Evolutionary conservation across 495 filamentous ascomycete species (phyloP).

Genomic region (Annulohypoxylon bovei): DNA sequence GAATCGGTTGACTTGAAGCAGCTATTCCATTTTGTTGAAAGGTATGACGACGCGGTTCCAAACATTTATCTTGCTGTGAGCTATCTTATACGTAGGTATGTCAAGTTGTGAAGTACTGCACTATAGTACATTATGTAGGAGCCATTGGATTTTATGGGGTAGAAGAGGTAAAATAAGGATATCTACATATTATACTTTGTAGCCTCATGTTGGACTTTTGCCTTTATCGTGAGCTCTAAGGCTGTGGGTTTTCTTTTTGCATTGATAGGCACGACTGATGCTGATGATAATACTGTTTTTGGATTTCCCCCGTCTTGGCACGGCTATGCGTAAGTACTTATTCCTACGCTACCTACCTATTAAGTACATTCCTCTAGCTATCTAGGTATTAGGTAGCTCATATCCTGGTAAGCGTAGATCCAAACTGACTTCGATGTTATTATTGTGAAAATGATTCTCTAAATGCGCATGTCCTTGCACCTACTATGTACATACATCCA

Average conservation of each 20-base stretch:
- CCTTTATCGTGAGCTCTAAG: slow-evolving; percentile 3
- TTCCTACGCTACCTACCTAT: background rate
- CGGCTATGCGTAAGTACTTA: slow-evolving; percentile 10
- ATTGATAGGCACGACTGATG: slow-evolving; percentile 24
- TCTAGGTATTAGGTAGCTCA: background rate
- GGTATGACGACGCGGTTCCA: slow-evolving; percentile 21
- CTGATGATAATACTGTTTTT: slow-evolving; percentile 23
- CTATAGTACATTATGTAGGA: background rate
- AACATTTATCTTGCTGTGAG: background rate
- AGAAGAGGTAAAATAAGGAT: background rate
- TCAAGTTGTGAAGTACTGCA: background rate
- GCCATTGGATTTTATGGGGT: too few relatives aligned
- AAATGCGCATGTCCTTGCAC: background rate
- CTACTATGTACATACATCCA: background rate
- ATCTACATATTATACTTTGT: background rate
- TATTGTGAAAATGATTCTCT: background rate
- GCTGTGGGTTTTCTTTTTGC: background rate
- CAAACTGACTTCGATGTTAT: background rate
- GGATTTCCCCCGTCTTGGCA: slow-evolving; percentile 32
- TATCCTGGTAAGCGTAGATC: background rate
- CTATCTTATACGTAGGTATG: slow-evolving; percentile 5
- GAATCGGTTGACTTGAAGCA: slow-evolving; percentile 18
- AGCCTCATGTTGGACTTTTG: slow-evolving; percentile 17
- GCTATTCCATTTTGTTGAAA: slow-evolving; percentile 9
- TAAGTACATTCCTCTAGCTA: background rate